Evolutionary conservation across 2,329 filamentous ascomycete species (phyloP), one percentile per base, ranked within the genome.

Genomic region (Colletotrichum lentis): DNA sequence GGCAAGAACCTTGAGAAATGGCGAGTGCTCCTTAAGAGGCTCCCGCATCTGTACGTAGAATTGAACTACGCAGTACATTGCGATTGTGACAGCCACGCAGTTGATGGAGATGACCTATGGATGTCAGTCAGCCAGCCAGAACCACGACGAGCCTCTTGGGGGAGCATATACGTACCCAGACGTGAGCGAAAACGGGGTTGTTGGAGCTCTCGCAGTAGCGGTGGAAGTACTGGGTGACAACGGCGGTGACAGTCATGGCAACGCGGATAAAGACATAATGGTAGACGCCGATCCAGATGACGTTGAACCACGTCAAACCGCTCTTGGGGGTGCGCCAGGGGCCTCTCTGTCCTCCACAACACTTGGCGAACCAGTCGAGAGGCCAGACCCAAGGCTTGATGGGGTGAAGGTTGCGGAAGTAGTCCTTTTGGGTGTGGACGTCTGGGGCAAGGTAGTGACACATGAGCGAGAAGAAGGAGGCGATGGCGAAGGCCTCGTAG

Each of bases 291-390:
- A 91, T 85, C 91, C 91, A 96, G 72, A 94, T 85, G 68, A 94
- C 88, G 77, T 97, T 97, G 80, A 96, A 96, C 92, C 92, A 96
- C 1, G 93, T 96, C 76, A 96, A 80, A 1, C 93, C 93, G 77
- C 91, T 96, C 72, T 86, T 83, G 0, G 93, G 93, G n/a, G 85
- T 90, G 72, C 92, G 85, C 84, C 92, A 90, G 31, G 85, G 83
- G 0, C 92, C 91, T 61, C 86, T 82, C 68, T 91, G 78, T 41
- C 91, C 90, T 44, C 91, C 90, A 64, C 88, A 91, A 76, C 89
- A 91, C 73, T 86, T 89, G 71, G 89, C 86, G 69, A 92, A 82
- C 86, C 90, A 92, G 71, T 80, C 88, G 22, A 95, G 72, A 0
- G 92, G 91, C 86, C 85, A 88, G 14, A 95, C 86, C 93, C 93